phyloP scores from a whole-genome alignment of 208 protist genomes.

The Leishmania tropica region DNA sequence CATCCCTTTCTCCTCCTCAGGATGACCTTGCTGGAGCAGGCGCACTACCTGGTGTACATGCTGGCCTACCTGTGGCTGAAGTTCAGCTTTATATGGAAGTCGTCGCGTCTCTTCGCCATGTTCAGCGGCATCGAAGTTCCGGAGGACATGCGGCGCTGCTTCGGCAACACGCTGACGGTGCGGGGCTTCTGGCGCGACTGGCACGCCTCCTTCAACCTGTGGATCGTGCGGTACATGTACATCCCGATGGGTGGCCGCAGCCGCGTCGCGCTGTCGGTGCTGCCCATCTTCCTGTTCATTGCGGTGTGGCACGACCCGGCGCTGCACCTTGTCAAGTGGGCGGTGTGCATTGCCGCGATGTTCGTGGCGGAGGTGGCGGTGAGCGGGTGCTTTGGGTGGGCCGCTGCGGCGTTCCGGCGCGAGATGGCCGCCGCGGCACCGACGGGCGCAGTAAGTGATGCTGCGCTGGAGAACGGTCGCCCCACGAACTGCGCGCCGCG shows the following conservation, averaged over 20 bases:
- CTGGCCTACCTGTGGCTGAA: too few relatives aligned
- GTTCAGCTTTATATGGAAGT: too few relatives aligned
- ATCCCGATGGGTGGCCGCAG: constrained; percentile 85
- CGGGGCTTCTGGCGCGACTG: constrained; percentile 93
- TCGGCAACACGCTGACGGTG: constrained; percentile 85
- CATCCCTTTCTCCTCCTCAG: too few relatives aligned
- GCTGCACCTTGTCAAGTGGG: constrained; percentile 79
- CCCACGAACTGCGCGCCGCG: neutral
- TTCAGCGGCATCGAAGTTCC: constrained; percentile 88
- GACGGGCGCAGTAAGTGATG: neutral
- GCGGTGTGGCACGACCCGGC: constrained; percentile 93
- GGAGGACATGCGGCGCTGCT: constrained; percentile 92
- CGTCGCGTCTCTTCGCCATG: too few relatives aligned
- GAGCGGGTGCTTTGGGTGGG: constrained; percentile 26
- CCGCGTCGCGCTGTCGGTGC: constrained; percentile 59
- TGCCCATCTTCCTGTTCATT: constrained; percentile 94
- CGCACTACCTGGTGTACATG: too few relatives aligned
- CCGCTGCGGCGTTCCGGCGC: constrained; percentile 15
- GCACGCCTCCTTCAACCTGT: constrained; percentile 94
- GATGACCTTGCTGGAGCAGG: too few relatives aligned
- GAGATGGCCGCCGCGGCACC: constrained; percentile 23
- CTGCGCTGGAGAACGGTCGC: neutral
- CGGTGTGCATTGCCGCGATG: constrained; percentile 46
- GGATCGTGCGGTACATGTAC: constrained; percentile 95
- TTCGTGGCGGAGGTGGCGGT: constrained; percentile 64